Evolutionary conservation across 83 land plant species (phyloP).

Genomic region (Isoetes engelmannii): DNA sequence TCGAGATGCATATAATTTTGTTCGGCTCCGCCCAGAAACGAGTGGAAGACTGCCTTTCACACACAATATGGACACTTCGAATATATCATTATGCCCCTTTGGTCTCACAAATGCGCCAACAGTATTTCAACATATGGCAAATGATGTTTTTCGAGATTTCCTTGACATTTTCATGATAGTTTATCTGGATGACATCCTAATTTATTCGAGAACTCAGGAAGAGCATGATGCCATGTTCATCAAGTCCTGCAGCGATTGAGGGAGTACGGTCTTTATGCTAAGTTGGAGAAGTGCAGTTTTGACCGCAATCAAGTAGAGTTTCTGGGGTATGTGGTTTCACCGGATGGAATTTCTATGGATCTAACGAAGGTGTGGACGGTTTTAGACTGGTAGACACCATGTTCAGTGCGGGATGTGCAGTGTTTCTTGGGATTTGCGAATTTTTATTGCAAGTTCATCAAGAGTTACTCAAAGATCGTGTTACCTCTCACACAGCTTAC

Average conservation of each 20-base stretch:
- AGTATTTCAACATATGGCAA: conserved; percentile 27
- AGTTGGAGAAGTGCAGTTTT: conserved; percentile 9
- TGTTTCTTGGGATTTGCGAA: conserved; percentile 9
- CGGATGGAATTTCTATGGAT: no score
- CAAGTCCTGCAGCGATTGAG: conserved; percentile 6
- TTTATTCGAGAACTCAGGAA: conserved; percentile 14
- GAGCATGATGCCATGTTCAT: conserved; percentile 22
- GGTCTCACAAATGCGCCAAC: conserved; percentile 18
- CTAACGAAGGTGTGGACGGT: background rate
- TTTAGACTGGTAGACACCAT: conserved; percentile 3
- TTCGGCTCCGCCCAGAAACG: conserved; percentile 21
- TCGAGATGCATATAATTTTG: conserved; percentile 19
- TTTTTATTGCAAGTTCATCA: conserved; percentile 2
- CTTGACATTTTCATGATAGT: conserved; percentile 27
- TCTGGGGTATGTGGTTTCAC: background rate
- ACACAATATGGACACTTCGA: conserved; percentile 23
- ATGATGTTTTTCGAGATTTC: conserved; percentile 21
- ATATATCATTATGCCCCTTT: conserved; percentile 26
- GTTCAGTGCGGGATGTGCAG: background rate
- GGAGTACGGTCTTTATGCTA: conserved; percentile 10
- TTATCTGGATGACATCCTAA: conserved; percentile 35
- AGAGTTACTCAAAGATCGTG: background rate
- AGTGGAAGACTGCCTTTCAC: conserved; percentile 19
- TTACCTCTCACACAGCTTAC: conserved; percentile 8
- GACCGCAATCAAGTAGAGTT: conserved; percentile 4